phyloP scores from a whole-genome alignment of 2,329 filamentous ascomycete genomes.

The Stemphylium lycopersici region DNA sequence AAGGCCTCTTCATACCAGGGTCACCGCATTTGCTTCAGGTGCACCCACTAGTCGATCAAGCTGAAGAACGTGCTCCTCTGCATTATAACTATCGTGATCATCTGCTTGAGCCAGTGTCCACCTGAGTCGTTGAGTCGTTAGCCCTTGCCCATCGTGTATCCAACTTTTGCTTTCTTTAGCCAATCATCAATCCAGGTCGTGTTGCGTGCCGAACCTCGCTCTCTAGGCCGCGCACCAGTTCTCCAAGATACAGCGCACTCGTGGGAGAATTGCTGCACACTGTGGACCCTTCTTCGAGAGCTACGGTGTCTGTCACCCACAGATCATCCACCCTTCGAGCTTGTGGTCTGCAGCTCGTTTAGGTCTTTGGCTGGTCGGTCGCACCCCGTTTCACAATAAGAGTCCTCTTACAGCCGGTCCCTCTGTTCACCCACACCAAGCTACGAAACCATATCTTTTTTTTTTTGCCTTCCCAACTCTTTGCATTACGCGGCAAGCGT shows the following conservation, averaged over 20 bases:
- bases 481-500: neutral
- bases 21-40: neutral
- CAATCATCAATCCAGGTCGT: slow-evolving; percentile 9
- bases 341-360: slow-evolving; percentile 1
- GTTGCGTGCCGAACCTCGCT: slow-evolving; percentile 16
- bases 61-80: slow-evolving; percentile 5
- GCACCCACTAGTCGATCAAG: slow-evolving; percentile 9
- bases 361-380: neutral
- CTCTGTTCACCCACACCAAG: neutral
- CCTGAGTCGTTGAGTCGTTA: slow-evolving; percentile 6
- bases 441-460: neutral
- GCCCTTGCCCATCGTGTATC: neutral
- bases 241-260: neutral
- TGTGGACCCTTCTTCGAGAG: neutral
- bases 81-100: slow-evolving; percentile 2
- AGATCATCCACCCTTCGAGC: neutral
- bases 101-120: slow-evolving; percentile 1
- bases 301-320: slow-evolving; percentile 1
- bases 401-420: neutral
- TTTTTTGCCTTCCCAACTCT: neutral
- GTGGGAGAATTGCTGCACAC: neutral
- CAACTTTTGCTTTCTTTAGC: neutral
- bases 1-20: neutral
- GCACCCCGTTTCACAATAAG: slow-evolving; percentile 6
- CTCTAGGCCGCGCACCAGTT: slow-evolving; percentile 3